Evolutionary conservation across 345 rosid species (phyloP).

Genomic region (Citrus trifoliata): DNA sequence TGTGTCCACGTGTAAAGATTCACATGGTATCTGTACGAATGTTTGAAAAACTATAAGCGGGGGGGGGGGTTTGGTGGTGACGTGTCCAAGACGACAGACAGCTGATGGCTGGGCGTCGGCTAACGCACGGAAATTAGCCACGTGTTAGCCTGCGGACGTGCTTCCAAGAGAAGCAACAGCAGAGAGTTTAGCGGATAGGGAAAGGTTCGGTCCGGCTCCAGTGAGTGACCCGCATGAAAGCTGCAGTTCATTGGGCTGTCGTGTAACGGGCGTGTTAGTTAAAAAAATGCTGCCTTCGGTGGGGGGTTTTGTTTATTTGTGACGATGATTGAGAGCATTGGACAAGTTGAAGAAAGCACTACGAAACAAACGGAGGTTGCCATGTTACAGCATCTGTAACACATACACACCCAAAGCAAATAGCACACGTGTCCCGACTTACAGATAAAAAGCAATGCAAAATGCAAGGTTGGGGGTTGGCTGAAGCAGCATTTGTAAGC

Average conservation of each 20-base stretch:
- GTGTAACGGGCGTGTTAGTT: neutral
- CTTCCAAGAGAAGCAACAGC: neutral
- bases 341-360: too few relatives aligned
- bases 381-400: too few relatives aligned
- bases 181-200: neutral
- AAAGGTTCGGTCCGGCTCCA: too few relatives aligned
- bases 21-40: constrained; percentile 28
- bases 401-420: too few relatives aligned
- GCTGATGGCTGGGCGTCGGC: constrained; percentile 30
- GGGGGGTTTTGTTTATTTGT: too few relatives aligned
- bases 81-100: constrained; percentile 26
- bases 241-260: constrained; percentile 11
- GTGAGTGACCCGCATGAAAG: neutral
- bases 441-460: too few relatives aligned
- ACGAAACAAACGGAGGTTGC: too few relatives aligned
- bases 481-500: too few relatives aligned
- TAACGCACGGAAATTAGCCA: neutral
- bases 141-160: neutral
- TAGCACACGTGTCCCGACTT: too few relatives aligned
- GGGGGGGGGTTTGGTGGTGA: constrained; percentile 19
- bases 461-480: too few relatives aligned
- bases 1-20: neutral
- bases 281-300: neutral
- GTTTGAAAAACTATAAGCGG: too few relatives aligned
- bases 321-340: too few relatives aligned